These are phyloP conservation scores for Fusarium miscanthi DNA, from an alignment of 2,329 filamentous ascomycete species.

Conservation along the genomic window DNA sequence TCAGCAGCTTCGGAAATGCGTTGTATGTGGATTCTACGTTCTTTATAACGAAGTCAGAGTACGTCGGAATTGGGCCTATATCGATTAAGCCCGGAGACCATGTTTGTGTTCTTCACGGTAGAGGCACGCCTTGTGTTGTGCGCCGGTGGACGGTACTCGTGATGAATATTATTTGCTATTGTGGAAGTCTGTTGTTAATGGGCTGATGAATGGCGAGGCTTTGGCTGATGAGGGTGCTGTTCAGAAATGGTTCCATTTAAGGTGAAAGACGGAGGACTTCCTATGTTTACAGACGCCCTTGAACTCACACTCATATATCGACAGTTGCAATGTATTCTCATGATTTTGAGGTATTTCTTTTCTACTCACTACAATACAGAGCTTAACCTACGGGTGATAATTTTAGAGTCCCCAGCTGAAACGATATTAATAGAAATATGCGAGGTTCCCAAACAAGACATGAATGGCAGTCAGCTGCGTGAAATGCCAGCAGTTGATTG, in stretches of 20 bases:
- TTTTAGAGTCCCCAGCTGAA: fast-evolving
- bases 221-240: background rate
- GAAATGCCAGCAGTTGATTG: background rate
- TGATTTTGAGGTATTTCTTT: background rate
- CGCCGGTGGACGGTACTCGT: too few species aligned
- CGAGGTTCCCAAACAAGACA: background rate
- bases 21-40: too few species aligned
- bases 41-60: background rate
- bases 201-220: background rate
- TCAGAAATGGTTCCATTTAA: background rate
- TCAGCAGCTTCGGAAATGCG: too few species aligned
- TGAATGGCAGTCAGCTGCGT: background rate
- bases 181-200: fast-evolving
- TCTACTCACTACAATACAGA: fast-evolving
- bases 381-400: fast-evolving
- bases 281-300: fast-evolving
- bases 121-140: background rate
- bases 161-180: background rate
- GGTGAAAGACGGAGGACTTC: fast-evolving
- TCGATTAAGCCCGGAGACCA: background rate
- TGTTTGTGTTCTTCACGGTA: background rate
- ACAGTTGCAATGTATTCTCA: fast-evolving
- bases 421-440: background rate
- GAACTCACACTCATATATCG: fast-evolving
- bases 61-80: fast-evolving